A percentile compares a stretch with the other conserved stretches of the same genome.
These are phyloP conservation scores for Ogataea methanolica DNA, from an alignment of 805 yeast species.

Conservation along the genomic window DNA sequence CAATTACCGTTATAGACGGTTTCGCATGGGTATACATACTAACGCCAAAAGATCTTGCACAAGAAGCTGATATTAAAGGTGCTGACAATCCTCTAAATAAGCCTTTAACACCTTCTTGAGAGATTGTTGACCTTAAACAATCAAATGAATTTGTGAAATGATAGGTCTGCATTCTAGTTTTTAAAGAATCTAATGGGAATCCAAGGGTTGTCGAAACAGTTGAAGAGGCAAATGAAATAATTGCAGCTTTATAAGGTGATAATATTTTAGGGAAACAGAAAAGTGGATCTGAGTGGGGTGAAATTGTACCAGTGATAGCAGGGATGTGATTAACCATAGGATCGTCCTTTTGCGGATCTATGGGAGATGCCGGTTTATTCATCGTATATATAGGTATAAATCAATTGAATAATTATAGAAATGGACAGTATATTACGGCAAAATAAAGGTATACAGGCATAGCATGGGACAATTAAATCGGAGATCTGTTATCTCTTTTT, in stretches of 20 bases:
- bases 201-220: constrained; percentile 65
- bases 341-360: not conserved
- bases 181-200: constrained; percentile 81
- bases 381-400: not conserved
- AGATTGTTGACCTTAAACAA: constrained; percentile 52
- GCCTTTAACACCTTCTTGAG: constrained; percentile 61
- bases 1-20: constrained; percentile 31
- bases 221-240: constrained; percentile 62
- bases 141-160: constrained; percentile 51
- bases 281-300: constrained; percentile 37
- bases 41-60: constrained; percentile 62
- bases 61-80: constrained; percentile 62
- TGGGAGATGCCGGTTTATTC: not conserved
- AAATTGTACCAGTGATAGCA: constrained; percentile 56
- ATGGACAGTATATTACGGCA: too few species aligned
- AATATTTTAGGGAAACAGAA: constrained; percentile 43
- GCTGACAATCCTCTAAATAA: constrained; percentile 76
- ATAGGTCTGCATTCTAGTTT: constrained; percentile 82
- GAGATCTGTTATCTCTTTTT: too few species aligned
- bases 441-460: too few species aligned
- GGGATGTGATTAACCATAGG: constrained; percentile 31
- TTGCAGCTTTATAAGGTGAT: constrained; percentile 50
- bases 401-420: too few species aligned
- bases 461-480: too few species aligned
- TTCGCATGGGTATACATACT: constrained; percentile 55